Evolutionary conservation across 23 red algal species (phyloP).

Genomic region (Gracilaria gracilis): DNA sequence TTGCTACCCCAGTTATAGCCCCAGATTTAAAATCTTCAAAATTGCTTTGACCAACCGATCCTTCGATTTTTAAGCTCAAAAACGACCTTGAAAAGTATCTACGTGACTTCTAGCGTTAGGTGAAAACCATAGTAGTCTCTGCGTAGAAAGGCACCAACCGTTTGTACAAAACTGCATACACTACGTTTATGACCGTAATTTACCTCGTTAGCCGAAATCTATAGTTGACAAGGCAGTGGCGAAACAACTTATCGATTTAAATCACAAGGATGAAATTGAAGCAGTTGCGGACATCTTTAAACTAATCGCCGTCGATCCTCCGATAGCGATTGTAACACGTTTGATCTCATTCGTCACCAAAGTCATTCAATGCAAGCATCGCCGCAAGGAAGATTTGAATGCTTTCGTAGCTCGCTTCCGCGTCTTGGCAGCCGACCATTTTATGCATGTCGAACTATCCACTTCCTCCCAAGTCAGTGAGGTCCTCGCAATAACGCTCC

Average conservation of each 20-base stretch:
- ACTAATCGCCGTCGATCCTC: neutral
- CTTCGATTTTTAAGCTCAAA: too few relatives aligned
- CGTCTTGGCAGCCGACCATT: conserved; percentile 4
- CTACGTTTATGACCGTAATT: too few relatives aligned
- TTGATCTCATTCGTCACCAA: neutral
- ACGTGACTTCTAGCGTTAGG: too few relatives aligned
- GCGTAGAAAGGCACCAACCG: too few relatives aligned
- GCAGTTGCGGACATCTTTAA: neutral
- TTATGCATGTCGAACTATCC: conserved; percentile 6
- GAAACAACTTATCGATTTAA: neutral
- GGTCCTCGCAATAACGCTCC: conserved; percentile 1
- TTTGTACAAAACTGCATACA: too few relatives aligned
- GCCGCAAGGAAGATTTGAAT: neutral
- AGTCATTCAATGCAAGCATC: neutral
- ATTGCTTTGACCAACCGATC: too few relatives aligned
- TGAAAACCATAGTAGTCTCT: too few relatives aligned
- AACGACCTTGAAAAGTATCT: too few relatives aligned
- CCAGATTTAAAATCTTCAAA: too few relatives aligned
- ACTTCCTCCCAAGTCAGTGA: conserved; percentile 16
- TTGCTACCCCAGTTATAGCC: too few relatives aligned
- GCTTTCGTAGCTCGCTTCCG: conserved; percentile 3
- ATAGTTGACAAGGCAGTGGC: neutral
- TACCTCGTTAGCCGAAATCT: too few relatives aligned
- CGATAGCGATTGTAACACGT: neutral
- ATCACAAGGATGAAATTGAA: neutral